phyloP scores from a whole-genome alignment of 1,284 basidiomycete species.

The Naganishia sp. region DNA sequence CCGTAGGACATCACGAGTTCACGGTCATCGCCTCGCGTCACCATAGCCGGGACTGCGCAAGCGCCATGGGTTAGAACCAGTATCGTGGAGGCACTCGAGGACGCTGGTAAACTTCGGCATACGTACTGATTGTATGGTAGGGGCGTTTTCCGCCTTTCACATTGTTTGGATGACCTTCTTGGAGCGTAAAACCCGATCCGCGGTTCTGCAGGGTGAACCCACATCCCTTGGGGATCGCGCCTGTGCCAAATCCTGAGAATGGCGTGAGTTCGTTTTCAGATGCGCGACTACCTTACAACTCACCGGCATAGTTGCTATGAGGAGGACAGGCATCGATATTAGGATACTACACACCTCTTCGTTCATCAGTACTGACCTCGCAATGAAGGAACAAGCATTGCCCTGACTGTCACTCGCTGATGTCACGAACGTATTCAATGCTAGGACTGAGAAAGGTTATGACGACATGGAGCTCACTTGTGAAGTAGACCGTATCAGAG shows the following conservation, averaged over 20 bases:
- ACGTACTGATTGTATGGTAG: conserved; percentile 81
- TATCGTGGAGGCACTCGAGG: not conserved
- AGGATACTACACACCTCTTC: too few species aligned
- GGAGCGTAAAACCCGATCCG: conserved; percentile 78
- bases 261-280: not conserved
- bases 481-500: conserved; percentile 92
- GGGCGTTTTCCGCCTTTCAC: conserved; percentile 81
- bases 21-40: conserved; percentile 63
- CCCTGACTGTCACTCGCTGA: conserved; percentile 81
- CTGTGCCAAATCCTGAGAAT: conserved; percentile 56
- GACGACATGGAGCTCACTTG: conserved; percentile 57
- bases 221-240: conserved; percentile 84
- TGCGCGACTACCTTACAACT: conserved; percentile 36
- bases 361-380: conserved; percentile 28
- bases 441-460: not conserved
- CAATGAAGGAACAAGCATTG: conserved; percentile 90
- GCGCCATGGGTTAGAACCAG: not conserved
- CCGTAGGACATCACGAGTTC: conserved; percentile 87
- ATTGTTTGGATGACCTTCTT: conserved; percentile 79
- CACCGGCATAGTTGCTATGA: conserved; percentile 77
- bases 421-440: not conserved
- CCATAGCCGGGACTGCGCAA: conserved; percentile 72
- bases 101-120: too few species aligned
- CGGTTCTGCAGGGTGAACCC: conserved; percentile 96
- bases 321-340: not conserved